Base-by-base conservation (phyloP, 176 grass and related monocot genomes). In the Aegilops umbellulata region DNA sequence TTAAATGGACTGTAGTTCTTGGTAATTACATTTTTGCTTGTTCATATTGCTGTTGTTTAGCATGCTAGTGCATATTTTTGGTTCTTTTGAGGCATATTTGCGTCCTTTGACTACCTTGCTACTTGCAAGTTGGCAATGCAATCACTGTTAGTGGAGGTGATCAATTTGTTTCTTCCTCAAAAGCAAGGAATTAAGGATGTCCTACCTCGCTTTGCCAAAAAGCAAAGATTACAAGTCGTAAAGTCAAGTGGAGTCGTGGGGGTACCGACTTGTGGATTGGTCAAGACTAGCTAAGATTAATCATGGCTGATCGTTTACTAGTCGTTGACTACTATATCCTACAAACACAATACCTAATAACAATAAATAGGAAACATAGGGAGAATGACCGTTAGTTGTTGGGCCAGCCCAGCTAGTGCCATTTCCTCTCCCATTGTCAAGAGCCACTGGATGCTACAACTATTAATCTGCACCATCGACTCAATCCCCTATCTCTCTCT, bases 1-100 rank as follows among this genome's bases (percentile, higher is more conserved):
- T 39, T 73, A 83, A 44, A 84, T 84, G 35, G 36, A 72, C 30
- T 63, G 9, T 76, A 63, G 57, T 75, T 73, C 47, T 64, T 83
- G 34, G n/a, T 73, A 25, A 22, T 57, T 32, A 36, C 10, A 68
- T 49, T 65, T 69, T 36, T 76, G 49, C 25, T 42, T 73, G 15
- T 89, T 84, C 31, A 66, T 80, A 25, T 72, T 39, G 30, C 20
- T 68, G 25, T 27, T 11, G 77, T 61, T 70, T 83, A 71, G 63
- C 19, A 47, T 51, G 29, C 25, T 67, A 24, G 68, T 22, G 20
- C 68, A 39, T 71, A 24, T 71, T 71, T 71, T 58, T 58, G 17
- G 55, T 58, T 58, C 19, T 22, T 58, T 58, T 20, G 49, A 58
- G 55, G 55, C 20, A 20, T 58, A 58, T 58, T 58, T 58, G 60